Evolutionary conservation across 2,329 filamentous ascomycete species (phyloP).

Genomic region (Pseudogymnoascus sp.): DNA sequence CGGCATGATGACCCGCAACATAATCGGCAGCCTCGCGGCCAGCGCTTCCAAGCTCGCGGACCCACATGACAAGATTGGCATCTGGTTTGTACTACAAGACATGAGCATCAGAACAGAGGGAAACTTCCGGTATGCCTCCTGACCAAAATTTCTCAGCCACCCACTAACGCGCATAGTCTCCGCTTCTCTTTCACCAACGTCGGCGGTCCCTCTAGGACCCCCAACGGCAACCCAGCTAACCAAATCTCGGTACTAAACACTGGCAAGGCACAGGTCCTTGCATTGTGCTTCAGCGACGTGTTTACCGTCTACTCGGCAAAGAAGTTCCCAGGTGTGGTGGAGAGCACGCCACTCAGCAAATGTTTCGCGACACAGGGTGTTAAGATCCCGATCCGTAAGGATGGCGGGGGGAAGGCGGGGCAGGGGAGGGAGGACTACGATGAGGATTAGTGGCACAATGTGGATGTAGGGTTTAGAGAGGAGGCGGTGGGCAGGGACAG

Average conservation of each 20-base stretch:
- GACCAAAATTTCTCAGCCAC: neutral
- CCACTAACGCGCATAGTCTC: slow-evolving; percentile 35
- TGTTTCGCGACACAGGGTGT: slow-evolving; percentile 89
- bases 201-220: slow-evolving; percentile 40
- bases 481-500: neutral
- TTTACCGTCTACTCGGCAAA: slow-evolving; percentile 96
- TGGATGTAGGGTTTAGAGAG: neutral
- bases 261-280: slow-evolving; percentile 71
- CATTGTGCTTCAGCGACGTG: slow-evolving; percentile 74
- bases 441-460: neutral
- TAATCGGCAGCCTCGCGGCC: slow-evolving; percentile 85
- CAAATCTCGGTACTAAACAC: slow-evolving; percentile 53
- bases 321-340: slow-evolving; percentile 96
- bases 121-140: slow-evolving; percentile 63
- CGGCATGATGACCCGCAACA: slow-evolving; percentile 84
- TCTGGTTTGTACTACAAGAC: slow-evolving; percentile 97
- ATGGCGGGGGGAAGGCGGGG: slow-evolving; percentile 38
- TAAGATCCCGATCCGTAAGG: slow-evolving; percentile 93
- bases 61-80: slow-evolving; percentile 69
- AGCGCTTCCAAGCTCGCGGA: slow-evolving; percentile 82
- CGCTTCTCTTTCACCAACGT: slow-evolving; percentile 79
- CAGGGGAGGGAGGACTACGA: slow-evolving; percentile 1
- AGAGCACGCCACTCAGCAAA: slow-evolving; percentile 85
- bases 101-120: slow-evolving; percentile 91
- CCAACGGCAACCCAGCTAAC: slow-evolving; percentile 31